Conservation (phyloP, 768 basidiomycete species). For the Suillus ampliporus region DNA sequence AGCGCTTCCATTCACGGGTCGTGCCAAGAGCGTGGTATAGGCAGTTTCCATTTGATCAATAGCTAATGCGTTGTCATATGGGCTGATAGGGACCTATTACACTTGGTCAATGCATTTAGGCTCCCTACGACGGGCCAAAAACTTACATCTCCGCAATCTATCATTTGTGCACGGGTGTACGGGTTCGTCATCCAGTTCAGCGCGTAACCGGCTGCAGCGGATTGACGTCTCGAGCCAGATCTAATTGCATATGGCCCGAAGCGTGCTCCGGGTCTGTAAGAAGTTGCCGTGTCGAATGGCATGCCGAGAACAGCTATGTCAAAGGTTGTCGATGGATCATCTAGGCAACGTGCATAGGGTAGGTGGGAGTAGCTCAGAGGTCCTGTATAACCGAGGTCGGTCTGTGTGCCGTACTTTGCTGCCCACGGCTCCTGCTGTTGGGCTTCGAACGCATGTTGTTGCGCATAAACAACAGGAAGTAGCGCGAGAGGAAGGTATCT, state of each 20-base stretch:
- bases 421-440: constrained; percentile 49
- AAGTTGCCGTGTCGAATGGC: constrained; percentile 70
- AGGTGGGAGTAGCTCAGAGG: constrained; percentile 80
- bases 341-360: constrained; percentile 71
- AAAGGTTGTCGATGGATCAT: constrained; percentile 54
- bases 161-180: constrained; percentile 57
- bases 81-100: constrained; percentile 66
- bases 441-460: constrained; percentile 10
- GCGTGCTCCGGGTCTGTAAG: constrained; percentile 62
- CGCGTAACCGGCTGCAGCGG: constrained; percentile 61
- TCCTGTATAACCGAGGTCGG: constrained; percentile 73
- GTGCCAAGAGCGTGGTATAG: constrained; percentile 67
- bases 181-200: constrained; percentile 69
- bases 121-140: neutral
- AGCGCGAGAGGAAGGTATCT: constrained; percentile 7
- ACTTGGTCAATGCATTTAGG: neutral
- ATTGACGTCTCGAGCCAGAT: constrained; percentile 66
- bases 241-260: constrained; percentile 84
- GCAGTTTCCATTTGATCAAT: constrained; percentile 83
- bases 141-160: constrained; percentile 83
- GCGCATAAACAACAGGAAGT: constrained; percentile 8
- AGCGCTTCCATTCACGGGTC: constrained; percentile 42
- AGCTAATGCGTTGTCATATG: constrained; percentile 78
- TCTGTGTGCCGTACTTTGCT: constrained; percentile 67
- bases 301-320: constrained; percentile 79